Percentiles rank a stretch among this genome's conserved stretches.
Evolutionary conservation across 441 rosid species (phyloP).

Genomic region (Manihot esculenta): DNA sequence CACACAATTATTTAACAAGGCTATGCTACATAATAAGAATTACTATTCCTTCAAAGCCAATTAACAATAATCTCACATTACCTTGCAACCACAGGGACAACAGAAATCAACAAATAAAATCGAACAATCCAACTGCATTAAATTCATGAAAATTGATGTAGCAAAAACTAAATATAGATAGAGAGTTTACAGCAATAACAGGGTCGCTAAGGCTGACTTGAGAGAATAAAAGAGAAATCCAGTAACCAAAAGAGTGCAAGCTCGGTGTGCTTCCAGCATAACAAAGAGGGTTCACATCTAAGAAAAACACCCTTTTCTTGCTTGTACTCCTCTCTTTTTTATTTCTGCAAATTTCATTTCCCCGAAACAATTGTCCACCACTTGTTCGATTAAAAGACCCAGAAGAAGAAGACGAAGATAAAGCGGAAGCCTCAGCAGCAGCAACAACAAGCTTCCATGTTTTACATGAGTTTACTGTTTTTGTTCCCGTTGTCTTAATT

Average conservation of each 20-base stretch:
- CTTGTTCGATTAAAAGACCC: slow-evolving; percentile 53
- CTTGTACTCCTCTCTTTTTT: slow-evolving; percentile 22
- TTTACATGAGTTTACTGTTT: not conserved
- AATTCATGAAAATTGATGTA: not conserved
- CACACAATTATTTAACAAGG: not conserved
- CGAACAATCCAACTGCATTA: not conserved
- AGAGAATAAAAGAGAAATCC: slow-evolving; percentile 82
- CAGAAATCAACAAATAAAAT: not conserved
- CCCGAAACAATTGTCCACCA: slow-evolving; percentile 32
- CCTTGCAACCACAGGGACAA: too few relatives aligned
- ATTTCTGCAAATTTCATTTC: slow-evolving; percentile 16
- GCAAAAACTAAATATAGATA: not conserved
- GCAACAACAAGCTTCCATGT: not conserved
- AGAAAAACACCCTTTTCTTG: slow-evolving; percentile 76
- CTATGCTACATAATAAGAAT: not conserved
- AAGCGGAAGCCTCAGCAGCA: slow-evolving; percentile 15
- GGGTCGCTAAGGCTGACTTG: slow-evolving; percentile 79
- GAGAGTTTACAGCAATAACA: slow-evolving; percentile 68
- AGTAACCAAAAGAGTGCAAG: slow-evolving; percentile 59
- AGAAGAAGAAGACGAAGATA: slow-evolving; percentile 15
- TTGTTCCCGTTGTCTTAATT: slow-evolving; percentile 15
- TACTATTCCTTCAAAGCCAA: not conserved
- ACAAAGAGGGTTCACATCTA: slow-evolving; percentile 88
- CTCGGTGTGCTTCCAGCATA: slow-evolving; percentile 75
- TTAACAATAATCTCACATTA: too few relatives aligned